These are phyloP conservation scores for Neurospora sp. DNA, from an alignment of 495 filamentous ascomycete genomes.

Conservation along the genomic window DNA sequence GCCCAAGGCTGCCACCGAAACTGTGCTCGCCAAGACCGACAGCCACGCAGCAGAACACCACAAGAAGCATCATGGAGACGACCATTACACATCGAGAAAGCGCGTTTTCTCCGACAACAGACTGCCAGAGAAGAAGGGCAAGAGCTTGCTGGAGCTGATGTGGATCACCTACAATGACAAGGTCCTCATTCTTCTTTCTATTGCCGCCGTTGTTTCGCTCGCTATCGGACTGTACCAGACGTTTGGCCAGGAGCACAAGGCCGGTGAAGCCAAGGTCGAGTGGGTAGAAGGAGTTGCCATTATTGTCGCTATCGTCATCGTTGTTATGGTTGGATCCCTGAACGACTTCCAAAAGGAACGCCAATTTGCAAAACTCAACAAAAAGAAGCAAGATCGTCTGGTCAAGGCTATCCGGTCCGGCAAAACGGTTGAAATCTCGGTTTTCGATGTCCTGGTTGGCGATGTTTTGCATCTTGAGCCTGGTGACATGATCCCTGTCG, in stretches of 20 bases:
- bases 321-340: slow-evolving; percentile 61
- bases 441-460: slow-evolving; percentile 62
- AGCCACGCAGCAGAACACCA: neutral
- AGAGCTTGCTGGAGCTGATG: slow-evolving; percentile 60
- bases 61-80: slow-evolving; percentile 13
- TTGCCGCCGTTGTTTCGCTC: slow-evolving; percentile 63
- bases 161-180: slow-evolving; percentile 87
- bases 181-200: slow-evolving; percentile 64
- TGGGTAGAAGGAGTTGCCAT: slow-evolving; percentile 80
- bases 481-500: slow-evolving; percentile 66
- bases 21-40: slow-evolving; percentile 4
- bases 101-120: slow-evolving; percentile 62
- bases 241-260: slow-evolving; percentile 33
- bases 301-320: slow-evolving; percentile 64
- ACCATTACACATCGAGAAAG: slow-evolving; percentile 52
- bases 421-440: slow-evolving; percentile 58
- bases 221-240: slow-evolving; percentile 65
- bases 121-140: slow-evolving; percentile 64
- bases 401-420: slow-evolving; percentile 72
- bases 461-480: slow-evolving; percentile 67
- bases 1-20: slow-evolving; percentile 10
- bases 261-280: slow-evolving; percentile 44
- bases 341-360: slow-evolving; percentile 75
- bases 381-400: slow-evolving; percentile 69
- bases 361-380: slow-evolving; percentile 71